Evolutionary conservation across 768 basidiomycete species (phyloP).

Genomic region (Chiua virens): DNA sequence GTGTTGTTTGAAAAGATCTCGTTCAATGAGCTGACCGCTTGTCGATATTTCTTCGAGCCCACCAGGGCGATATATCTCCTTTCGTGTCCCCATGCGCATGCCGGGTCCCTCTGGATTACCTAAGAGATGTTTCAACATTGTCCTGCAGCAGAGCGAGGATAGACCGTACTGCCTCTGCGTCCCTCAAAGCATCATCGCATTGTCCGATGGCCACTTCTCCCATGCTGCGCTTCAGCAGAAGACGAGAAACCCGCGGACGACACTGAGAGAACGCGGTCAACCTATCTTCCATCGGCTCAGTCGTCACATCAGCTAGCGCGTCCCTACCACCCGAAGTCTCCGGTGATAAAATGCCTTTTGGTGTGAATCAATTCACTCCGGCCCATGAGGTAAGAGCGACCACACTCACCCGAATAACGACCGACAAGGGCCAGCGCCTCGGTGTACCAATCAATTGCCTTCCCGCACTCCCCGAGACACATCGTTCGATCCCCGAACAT

Average conservation of each 20-base stretch:
- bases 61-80: conserved; percentile 12
- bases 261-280: too few relatives aligned
- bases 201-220: background rate
- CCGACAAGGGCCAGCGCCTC: conserved; percentile 4
- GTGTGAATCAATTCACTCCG: too few relatives aligned
- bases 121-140: background rate
- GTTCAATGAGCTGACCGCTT: conserved; percentile 13
- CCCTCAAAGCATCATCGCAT: conserved; percentile 5
- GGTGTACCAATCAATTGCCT: conserved; percentile 14
- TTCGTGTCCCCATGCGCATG: conserved; percentile 7
- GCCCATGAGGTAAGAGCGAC: too few relatives aligned
- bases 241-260: too few relatives aligned
- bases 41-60: conserved; percentile 12
- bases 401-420: conserved; percentile 3
- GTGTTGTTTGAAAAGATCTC: background rate
- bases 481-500: conserved; percentile 10
- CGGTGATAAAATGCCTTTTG: too few relatives aligned
- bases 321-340: too few relatives aligned
- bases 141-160: background rate
- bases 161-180: conserved; percentile 12
- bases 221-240: conserved; percentile 14
- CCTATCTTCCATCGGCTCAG: too few relatives aligned
- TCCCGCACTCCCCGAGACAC: background rate
- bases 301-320: too few relatives aligned
- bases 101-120: conserved; percentile 14